Evolutionary conservation across 2,329 filamentous ascomycete genomes (phyloP).

Genomic region (Dothiorella sarmentorum): DNA sequence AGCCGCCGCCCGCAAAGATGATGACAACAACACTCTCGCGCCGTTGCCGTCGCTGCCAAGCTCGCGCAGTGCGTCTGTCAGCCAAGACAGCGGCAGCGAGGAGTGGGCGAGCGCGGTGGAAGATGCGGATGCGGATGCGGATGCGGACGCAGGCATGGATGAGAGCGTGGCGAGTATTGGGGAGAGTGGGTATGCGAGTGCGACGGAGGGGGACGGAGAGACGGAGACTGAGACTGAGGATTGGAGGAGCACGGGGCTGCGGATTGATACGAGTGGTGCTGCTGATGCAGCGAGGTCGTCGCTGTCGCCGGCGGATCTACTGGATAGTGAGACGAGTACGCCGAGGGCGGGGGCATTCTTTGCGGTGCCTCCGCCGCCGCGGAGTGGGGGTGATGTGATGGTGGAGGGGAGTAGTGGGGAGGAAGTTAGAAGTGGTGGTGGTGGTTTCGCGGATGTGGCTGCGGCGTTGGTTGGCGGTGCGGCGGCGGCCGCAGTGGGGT

Average conservation of each 20-base stretch:
- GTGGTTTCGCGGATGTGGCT: conserved; percentile 24
- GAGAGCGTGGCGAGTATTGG: background rate
- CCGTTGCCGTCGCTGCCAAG: conserved; percentile 52
- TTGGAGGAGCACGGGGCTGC: background rate
- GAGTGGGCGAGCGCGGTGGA: background rate
- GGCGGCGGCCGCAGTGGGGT: conserved; percentile 20
- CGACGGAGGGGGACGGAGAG: conserved; percentile 26
- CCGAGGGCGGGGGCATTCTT: conserved; percentile 59
- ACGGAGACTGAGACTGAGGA: conserved; percentile 39
- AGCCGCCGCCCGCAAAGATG: conserved; percentile 31
- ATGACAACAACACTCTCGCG: conserved; percentile 26
- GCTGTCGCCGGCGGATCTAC: conserved; percentile 24
- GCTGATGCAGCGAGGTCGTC: too few species aligned
- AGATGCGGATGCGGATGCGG: background rate
- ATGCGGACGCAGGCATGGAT: background rate
- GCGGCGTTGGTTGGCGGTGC: conserved; percentile 29
- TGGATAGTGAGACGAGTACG: conserved; percentile 64
- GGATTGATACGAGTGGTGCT: background rate
- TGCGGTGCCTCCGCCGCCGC: too few species aligned
- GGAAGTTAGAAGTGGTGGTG: too few species aligned
- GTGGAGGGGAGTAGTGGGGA: too few species aligned
- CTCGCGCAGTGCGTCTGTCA: conserved; percentile 38
- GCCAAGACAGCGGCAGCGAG: background rate
- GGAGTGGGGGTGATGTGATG: background rate
- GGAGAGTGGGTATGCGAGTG: background rate